phyloP scores from a whole-genome alignment of 768 basidiomycete species.

The Pleurotus giganteus region DNA sequence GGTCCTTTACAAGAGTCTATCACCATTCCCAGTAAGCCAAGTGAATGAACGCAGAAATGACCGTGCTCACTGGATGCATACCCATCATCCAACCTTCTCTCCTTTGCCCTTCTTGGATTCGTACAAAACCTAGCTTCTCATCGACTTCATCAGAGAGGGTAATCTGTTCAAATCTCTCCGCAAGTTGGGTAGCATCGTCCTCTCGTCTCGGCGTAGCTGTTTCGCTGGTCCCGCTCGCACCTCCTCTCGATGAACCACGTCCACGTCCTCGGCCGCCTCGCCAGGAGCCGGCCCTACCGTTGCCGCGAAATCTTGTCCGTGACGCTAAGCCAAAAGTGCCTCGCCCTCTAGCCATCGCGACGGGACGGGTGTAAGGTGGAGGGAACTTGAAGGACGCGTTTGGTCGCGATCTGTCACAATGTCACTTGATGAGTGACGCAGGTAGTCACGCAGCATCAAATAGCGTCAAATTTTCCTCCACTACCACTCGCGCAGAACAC shows the following conservation, averaged over 20 bases:
- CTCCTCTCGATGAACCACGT: slow-evolving; percentile 36
- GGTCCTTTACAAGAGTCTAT: slow-evolving; percentile 84
- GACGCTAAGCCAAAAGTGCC: slow-evolving; percentile 58
- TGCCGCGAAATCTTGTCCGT: slow-evolving; percentile 47
- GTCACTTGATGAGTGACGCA: background rate
- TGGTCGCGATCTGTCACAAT: slow-evolving; percentile 17
- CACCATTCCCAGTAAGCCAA: background rate
- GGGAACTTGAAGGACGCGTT: slow-evolving; percentile 9
- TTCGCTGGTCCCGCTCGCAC: slow-evolving; percentile 24
- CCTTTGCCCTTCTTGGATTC: slow-evolving; percentile 73
- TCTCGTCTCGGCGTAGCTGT: slow-evolving; percentile 60
- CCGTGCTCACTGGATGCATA: slow-evolving; percentile 85
- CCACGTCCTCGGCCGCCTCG: slow-evolving; percentile 58
- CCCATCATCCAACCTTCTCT: slow-evolving; percentile 95
- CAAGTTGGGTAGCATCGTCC: slow-evolving; percentile 87
- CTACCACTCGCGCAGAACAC: no score
- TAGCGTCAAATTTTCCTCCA: background rate
- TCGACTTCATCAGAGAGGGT: slow-evolving; percentile 82
- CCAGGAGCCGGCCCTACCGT: slow-evolving; percentile 44
- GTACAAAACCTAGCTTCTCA: slow-evolving; percentile 86
- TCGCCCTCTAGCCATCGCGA: slow-evolving; percentile 48
- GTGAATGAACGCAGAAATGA: background rate
- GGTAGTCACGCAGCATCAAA: background rate
- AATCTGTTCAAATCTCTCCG: slow-evolving; percentile 83
- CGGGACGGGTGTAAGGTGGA: slow-evolving; percentile 5